Percentiles rank a stretch among this genome's conserved stretches.
phyloP scores from a whole-genome alignment of 2,329 filamentous ascomycete species.

The Alternaria atra region DNA sequence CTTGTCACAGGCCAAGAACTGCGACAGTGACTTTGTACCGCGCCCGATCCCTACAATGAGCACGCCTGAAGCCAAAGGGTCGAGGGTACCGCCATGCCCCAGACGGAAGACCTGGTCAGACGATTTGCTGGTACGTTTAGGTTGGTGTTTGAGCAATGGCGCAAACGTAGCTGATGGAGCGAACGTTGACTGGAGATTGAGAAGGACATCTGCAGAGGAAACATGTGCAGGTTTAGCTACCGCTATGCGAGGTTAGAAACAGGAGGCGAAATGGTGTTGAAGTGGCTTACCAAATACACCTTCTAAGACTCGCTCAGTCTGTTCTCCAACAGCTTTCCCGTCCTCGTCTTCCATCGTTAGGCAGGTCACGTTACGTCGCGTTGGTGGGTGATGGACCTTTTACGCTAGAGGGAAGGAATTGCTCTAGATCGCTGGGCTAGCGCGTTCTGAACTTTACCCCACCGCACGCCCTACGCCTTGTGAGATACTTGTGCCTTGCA shows the following conservation, averaged over 20 bases:
- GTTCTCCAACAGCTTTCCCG: neutral
- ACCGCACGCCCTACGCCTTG: conserved; percentile 18
- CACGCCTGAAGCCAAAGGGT: conserved; percentile 42
- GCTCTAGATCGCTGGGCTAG: conserved; percentile 7
- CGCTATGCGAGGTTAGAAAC: conserved; percentile 17
- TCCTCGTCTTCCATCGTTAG: conserved; percentile 3
- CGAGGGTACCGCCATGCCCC: conserved; percentile 44
- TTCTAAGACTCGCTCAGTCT: conserved; percentile 22
- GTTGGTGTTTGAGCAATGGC: conserved; percentile 25
- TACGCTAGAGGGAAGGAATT: conserved; percentile 6
- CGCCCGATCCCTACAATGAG: conserved; percentile 44
- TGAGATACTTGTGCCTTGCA: neutral
- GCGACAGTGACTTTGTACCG: conserved; percentile 40
- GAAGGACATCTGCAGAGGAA: conserved; percentile 35
- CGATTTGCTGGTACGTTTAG: conserved; percentile 31
- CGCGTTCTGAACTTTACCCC: neutral
- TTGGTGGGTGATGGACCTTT: neutral
- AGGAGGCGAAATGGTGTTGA: too few species aligned
- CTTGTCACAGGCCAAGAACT: conserved; percentile 39
- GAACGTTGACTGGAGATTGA: conserved; percentile 34
- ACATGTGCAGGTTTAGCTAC: conserved; percentile 34
- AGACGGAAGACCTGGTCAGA: conserved; percentile 37
- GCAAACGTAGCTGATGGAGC: conserved; percentile 29
- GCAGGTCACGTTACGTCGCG: conserved; percentile 4
- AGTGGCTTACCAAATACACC: conserved; percentile 33